Evolutionary conservation across 768 basidiomycete species (phyloP), one percentile per base, ranked within the genome.

Genomic region (Leccinellum rugosiceps): DNA sequence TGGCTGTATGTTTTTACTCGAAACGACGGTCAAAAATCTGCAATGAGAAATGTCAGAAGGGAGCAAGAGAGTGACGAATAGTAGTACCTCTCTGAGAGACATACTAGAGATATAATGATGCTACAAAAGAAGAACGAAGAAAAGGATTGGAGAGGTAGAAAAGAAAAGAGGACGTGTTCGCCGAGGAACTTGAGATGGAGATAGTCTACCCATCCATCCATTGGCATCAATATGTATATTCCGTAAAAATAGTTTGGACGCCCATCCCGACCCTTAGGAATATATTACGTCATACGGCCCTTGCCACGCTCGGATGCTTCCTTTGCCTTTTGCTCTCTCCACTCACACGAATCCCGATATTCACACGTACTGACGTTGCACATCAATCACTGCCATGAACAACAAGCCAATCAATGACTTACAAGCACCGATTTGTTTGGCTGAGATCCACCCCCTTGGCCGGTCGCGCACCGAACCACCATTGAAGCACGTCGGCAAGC

Each of bases 261-360:
- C 35, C 17, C 35, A 17, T 17, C 8, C n/a, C 34, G 34, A 35
- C 34, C 34, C 34, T 15, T 7, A 17, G 6, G 38, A 41, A 2
- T 44, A 21, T 28, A 48, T 48, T 65, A 64, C 48, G 41, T 65
- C 25, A 65, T 61, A 53, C 43, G 31, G 25, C 17, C 31, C 15
- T 34, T 8, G 25, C 45, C 23, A n/a, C 44, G 26, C 26, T 26
- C 26, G 3, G 26, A 26, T 6, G 61, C 56, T 49, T 83, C 83
- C 56, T 70, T 62, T 23, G 83, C 84, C 60, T 77, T 78, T 46
- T 61, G 55, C 48, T 75, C 76, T 59, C 90, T 77, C 92, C 92
- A 94, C 74, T 94, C 92, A 65, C 92, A 94, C 13, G 82, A 85
- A 3, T 78, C 73, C 31, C 74, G 72, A 66, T 92, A 94, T 72